These are phyloP conservation scores for Epichloe gansuensis DNA, from an alignment of 2,329 filamentous ascomycete species.

Conservation along the genomic window DNA sequence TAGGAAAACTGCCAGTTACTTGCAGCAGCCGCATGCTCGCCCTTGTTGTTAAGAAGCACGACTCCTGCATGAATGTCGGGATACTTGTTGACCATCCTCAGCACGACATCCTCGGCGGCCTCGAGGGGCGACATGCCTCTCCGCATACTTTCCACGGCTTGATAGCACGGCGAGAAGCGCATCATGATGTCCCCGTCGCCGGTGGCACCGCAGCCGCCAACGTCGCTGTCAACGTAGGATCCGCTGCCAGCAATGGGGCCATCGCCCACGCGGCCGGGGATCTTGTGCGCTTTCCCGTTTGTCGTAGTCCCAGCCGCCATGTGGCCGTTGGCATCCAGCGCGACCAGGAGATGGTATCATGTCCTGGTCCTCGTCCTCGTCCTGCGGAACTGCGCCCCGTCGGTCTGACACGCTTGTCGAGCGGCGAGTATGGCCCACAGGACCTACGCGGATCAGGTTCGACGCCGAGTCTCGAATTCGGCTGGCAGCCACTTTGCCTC, in stretches of 20 bases:
- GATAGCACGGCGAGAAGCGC: constrained; percentile 44
- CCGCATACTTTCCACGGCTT: constrained; percentile 42
- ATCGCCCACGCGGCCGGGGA: constrained; percentile 43
- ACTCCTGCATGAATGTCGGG: constrained; percentile 35
- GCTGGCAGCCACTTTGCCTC: constrained; percentile 31
- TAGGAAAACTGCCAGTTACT: constrained; percentile 46
- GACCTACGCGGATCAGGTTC: constrained; percentile 27
- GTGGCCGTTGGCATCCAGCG: constrained; percentile 27
- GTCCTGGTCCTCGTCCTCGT: constrained; percentile 10
- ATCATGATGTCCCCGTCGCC: constrained; percentile 47
- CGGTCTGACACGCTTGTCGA: too few species aligned
- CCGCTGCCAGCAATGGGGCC: constrained; percentile 42
- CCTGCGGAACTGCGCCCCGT: too few species aligned
- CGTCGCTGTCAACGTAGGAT: constrained; percentile 41
- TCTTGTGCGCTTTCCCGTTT: constrained; percentile 41
- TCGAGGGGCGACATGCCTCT: constrained; percentile 33
- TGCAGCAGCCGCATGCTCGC: constrained; percentile 37
- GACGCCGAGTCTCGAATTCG: constrained; percentile 38
- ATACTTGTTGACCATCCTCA: constrained; percentile 35
- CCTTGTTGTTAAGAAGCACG: constrained; percentile 36
- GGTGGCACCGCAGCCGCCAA: constrained; percentile 43
- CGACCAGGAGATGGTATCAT: constrained; percentile 45
- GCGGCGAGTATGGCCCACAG: constrained; percentile 33
- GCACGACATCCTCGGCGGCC: constrained; percentile 39
- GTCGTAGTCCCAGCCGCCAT: constrained; percentile 46